Evolutionary conservation across 148 eudicot species (phyloP).

Genomic region (Beta vulgaris): DNA sequence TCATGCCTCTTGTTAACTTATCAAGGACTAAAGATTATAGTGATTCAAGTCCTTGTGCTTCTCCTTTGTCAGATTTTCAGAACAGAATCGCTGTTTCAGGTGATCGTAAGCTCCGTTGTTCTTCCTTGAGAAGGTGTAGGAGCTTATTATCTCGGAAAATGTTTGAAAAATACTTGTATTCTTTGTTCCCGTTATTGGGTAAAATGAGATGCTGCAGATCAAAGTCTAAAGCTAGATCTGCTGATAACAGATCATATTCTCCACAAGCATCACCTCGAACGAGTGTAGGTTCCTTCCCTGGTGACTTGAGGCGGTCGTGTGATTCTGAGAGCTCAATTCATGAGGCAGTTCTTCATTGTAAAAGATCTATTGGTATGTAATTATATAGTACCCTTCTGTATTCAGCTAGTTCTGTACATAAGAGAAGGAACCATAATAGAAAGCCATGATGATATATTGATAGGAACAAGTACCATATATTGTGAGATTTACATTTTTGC

Average conservation of each 20-base stretch:
- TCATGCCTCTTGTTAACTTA: slow-evolving; percentile 45
- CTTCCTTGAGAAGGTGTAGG: slow-evolving; percentile 55
- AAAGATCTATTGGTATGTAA: slow-evolving; percentile 66
- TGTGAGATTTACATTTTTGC: not conserved
- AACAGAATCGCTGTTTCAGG: slow-evolving; percentile 21
- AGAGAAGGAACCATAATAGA: slow-evolving; percentile 5
- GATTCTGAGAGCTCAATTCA: slow-evolving; percentile 85
- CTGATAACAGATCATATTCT: slow-evolving; percentile 30
- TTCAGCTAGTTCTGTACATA: slow-evolving; percentile 24
- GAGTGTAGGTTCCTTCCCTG: slow-evolving; percentile 51
- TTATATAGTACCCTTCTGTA: not conserved
- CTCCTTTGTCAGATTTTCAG: slow-evolving; percentile 22
- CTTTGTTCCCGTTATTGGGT: slow-evolving; percentile 46
- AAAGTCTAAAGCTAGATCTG: slow-evolving; percentile 30
- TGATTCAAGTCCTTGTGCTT: slow-evolving; percentile 20
- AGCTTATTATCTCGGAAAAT: slow-evolving; percentile 50
- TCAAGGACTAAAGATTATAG: slow-evolving; percentile 31
- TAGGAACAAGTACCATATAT: slow-evolving; percentile 17
- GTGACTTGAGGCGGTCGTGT: slow-evolving; percentile 60
- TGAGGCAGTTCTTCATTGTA: slow-evolving; percentile 95
- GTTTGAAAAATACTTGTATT: slow-evolving; percentile 52
- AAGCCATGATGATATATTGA: slow-evolving; percentile 17
- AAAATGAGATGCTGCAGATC: slow-evolving; percentile 42
- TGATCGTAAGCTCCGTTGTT: slow-evolving; percentile 38
- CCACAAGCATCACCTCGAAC: slow-evolving; percentile 50